Conservation (phyloP, 2,329 filamentous ascomycete species). For the Ascochyta viciae-villosae region DNA sequence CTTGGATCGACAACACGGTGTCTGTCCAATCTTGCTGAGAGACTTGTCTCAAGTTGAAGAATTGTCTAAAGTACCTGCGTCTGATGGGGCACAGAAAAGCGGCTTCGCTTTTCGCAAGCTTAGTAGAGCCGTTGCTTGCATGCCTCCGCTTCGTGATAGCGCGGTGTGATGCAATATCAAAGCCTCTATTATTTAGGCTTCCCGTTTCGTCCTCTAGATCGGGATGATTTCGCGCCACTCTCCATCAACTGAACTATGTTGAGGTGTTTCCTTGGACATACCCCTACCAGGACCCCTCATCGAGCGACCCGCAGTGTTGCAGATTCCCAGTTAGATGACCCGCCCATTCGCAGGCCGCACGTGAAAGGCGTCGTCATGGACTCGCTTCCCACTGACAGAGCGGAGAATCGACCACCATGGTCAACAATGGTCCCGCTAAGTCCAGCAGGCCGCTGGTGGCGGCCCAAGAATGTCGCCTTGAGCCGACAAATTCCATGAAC, state of each 20-base stretch:
- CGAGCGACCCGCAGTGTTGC: conserved; percentile 15
- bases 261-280: conserved; percentile 13
- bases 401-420: background rate
- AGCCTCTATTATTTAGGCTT: conserved; percentile 6
- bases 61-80: background rate
- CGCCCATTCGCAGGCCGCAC: background rate
- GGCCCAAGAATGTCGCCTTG: background rate
- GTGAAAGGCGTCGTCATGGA: conserved; percentile 2
- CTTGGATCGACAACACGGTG: background rate
- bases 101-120: background rate
- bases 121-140: conserved; percentile 3
- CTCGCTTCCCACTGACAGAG: background rate
- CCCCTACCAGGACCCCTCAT: conserved; percentile 15
- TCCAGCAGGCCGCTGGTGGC: background rate
- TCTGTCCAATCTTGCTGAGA: background rate
- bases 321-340: background rate
- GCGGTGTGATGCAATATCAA: conserved; percentile 10
- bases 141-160: conserved; percentile 10
- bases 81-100: background rate
- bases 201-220: conserved; percentile 5
- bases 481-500: background rate
- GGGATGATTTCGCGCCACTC: conserved; percentile 13
- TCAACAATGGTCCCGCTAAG: background rate
- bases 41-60: background rate
- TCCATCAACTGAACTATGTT: conserved; percentile 16